phyloP scores from a whole-genome alignment of 2,329 filamentous ascomycete genomes.

The Periconia sp. region DNA sequence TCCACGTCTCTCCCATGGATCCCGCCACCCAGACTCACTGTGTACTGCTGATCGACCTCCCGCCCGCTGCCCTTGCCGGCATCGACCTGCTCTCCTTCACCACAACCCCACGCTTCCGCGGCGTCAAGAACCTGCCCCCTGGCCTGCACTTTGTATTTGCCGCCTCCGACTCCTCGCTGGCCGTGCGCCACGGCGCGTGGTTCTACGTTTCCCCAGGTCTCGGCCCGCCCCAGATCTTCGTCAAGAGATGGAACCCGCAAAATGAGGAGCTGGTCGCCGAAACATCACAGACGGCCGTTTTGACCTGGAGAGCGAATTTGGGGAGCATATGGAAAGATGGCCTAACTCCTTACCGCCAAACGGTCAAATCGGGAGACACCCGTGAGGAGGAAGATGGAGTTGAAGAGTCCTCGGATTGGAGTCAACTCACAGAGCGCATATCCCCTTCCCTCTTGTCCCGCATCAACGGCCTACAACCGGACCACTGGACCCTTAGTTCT shows the following conservation, averaged over 20 bases:
- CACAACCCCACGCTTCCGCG: slow-evolving; percentile 61
- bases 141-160: slow-evolving; percentile 66
- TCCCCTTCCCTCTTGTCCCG: slow-evolving; percentile 52
- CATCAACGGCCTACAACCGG: slow-evolving; percentile 50
- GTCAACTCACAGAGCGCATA: slow-evolving; percentile 53
- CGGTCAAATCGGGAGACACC: slow-evolving; percentile 32
- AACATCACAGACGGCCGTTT: slow-evolving; percentile 42
- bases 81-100: slow-evolving; percentile 64
- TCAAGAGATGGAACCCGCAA: slow-evolving; percentile 59
- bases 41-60: slow-evolving; percentile 48
- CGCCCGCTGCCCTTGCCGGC: slow-evolving; percentile 53
- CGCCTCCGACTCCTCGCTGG: slow-evolving; percentile 59
- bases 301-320: slow-evolving; percentile 59
- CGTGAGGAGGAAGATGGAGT: slow-evolving; percentile 31
- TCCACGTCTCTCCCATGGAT: slow-evolving; percentile 37
- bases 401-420: slow-evolving; percentile 57
- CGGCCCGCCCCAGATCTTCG: slow-evolving; percentile 47
- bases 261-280: slow-evolving; percentile 50
- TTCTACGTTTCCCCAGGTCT: slow-evolving; percentile 53
- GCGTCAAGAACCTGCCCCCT: slow-evolving; percentile 59
- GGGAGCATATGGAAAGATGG: slow-evolving; percentile 58
- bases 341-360: slow-evolving; percentile 51
- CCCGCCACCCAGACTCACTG: slow-evolving; percentile 37
- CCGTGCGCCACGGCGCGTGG: slow-evolving; percentile 64
- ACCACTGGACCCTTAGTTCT: slow-evolving; percentile 60